phyloP scores from a whole-genome alignment of 2,329 filamentous ascomycete genomes.

The Aureobasidium zeae region DNA sequence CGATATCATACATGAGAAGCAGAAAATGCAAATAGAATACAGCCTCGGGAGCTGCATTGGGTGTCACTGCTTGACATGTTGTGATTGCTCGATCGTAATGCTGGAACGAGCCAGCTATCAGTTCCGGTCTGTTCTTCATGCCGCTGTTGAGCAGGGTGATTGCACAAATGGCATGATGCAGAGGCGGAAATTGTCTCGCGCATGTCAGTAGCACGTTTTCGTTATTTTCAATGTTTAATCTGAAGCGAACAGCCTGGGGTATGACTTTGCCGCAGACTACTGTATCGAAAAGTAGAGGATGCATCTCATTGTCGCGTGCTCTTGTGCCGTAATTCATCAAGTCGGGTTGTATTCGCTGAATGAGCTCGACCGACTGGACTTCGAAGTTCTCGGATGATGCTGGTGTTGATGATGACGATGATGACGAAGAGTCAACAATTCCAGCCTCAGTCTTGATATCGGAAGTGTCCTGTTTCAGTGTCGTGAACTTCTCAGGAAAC shows the following conservation, averaged over 20 bases:
- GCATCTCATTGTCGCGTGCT: constrained; percentile 2
- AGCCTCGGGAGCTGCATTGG: neutral
- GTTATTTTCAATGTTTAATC: constrained; percentile 13
- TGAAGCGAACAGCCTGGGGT: constrained; percentile 14
- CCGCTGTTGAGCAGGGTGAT: constrained; percentile 9
- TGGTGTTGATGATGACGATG: neutral
- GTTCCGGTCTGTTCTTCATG: constrained; percentile 7
- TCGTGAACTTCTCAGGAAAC: too few species aligned
- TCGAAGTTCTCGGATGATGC: neutral
- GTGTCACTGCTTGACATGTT: constrained; percentile 29
- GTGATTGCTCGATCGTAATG: constrained; percentile 14
- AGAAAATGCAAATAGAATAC: constrained; percentile 9
- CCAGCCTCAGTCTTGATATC: too few species aligned
- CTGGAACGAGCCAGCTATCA: constrained; percentile 16
- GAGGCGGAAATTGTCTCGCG: constrained; percentile 10
- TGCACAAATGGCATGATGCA: constrained; percentile 7
- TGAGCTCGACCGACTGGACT: neutral
- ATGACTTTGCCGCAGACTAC: constrained; percentile 16
- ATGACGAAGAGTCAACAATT: too few species aligned
- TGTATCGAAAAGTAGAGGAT: constrained; percentile 12
- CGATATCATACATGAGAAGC: constrained; percentile 8
- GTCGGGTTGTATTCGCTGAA: neutral
- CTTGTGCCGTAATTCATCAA: constrained; percentile 9
- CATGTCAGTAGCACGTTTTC: constrained; percentile 13
- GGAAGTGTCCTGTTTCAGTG: too few species aligned